phyloP scores from a whole-genome alignment of 208 protist genomes.

The Blechomonas ayalai region DNA sequence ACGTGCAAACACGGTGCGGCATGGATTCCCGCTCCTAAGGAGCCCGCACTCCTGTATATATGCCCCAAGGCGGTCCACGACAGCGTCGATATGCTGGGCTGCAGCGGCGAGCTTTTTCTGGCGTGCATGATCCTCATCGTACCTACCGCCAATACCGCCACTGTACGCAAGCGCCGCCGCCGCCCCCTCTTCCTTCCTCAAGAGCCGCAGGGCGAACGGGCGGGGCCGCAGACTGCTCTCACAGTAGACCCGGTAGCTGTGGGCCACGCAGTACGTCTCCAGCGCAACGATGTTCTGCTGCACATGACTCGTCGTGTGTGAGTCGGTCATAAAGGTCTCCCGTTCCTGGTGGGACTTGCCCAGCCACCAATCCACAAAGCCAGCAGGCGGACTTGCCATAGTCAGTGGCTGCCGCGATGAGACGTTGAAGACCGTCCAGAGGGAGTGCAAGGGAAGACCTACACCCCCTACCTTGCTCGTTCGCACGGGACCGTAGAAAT shows the following conservation, averaged over 20 bases:
- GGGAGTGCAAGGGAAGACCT: no score
- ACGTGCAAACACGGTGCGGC: slow-evolving; percentile 5
- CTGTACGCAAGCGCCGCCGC: neutral
- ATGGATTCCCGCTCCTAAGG: neutral
- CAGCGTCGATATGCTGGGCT: no score
- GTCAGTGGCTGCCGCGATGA: no score
- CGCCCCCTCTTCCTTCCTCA: neutral
- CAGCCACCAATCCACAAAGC: slow-evolving; percentile 59
- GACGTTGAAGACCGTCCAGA: no score
- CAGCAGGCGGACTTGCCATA: slow-evolving; percentile 4
- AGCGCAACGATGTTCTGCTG: slow-evolving; percentile 43
- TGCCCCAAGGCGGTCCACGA: no score
- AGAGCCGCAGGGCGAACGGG: slow-evolving; percentile 16
- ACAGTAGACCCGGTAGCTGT: slow-evolving; percentile 57
- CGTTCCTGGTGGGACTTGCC: slow-evolving; percentile 48
- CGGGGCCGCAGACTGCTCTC: slow-evolving; percentile 25
- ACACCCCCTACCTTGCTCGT: no score
- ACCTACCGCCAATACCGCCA: slow-evolving; percentile 14
- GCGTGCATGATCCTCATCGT: neutral
- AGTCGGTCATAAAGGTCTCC: slow-evolving; percentile 33
- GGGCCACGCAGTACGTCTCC: slow-evolving; percentile 35
- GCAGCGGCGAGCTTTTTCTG: neutral
- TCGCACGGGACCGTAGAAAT: no score
- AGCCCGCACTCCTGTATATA: neutral
- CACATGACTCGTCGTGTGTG: slow-evolving; percentile 26